Evolutionary conservation across 176 grass and related monocot genomes (phyloP).

Genomic region (Neostapfia colusana): DNA sequence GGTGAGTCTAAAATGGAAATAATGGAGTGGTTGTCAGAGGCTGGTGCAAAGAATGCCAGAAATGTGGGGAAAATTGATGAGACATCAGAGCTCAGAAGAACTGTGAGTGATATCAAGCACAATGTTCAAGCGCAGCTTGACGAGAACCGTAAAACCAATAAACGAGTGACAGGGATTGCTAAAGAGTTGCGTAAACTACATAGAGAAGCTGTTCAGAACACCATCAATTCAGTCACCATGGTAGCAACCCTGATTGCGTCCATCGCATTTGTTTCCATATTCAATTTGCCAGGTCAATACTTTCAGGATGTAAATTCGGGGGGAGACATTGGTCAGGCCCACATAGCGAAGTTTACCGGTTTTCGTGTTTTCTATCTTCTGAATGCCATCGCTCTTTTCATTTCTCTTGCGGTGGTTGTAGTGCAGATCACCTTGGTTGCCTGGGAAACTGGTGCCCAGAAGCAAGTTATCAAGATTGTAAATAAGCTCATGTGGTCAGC

Average conservation of each 20-base stretch:
- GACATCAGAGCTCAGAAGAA: conserved; percentile 80
- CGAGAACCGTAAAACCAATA: conserved; percentile 92
- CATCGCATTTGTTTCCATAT: conserved; percentile 92
- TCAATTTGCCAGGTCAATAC: conserved; percentile 94
- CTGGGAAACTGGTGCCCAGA: conserved; percentile 95
- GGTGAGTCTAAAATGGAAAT: conserved; percentile 90
- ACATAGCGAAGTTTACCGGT: conserved; percentile 56
- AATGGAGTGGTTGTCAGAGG: conserved; percentile 70
- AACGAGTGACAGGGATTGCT: conserved; percentile 79
- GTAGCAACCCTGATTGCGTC: conserved; percentile 93
- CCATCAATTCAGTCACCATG: conserved; percentile 90
- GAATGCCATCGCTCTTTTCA: conserved; percentile 86
- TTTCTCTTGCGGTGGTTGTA: conserved; percentile 94
- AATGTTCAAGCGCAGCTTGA: conserved; percentile 84
- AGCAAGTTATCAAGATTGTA: conserved; percentile 78
- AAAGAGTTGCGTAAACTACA: conserved; percentile 93
- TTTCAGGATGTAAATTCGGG: not conserved
- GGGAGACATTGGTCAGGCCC: conserved; percentile 49
- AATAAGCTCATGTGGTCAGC: conserved; percentile 98
- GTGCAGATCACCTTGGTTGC: conserved; percentile 97
- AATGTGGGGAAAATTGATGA: conserved; percentile 81
- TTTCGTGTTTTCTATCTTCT: conserved; percentile 88
- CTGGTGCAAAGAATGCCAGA: conserved; percentile 85
- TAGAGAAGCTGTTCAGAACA: conserved; percentile 94
- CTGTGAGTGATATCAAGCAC: conserved; percentile 98